A percentile compares a stretch with the other conserved stretches of the same genome.
Evolutionary conservation across 2,329 filamentous ascomycete species (phyloP).

Genomic region (Hypoxylon sp.): DNA sequence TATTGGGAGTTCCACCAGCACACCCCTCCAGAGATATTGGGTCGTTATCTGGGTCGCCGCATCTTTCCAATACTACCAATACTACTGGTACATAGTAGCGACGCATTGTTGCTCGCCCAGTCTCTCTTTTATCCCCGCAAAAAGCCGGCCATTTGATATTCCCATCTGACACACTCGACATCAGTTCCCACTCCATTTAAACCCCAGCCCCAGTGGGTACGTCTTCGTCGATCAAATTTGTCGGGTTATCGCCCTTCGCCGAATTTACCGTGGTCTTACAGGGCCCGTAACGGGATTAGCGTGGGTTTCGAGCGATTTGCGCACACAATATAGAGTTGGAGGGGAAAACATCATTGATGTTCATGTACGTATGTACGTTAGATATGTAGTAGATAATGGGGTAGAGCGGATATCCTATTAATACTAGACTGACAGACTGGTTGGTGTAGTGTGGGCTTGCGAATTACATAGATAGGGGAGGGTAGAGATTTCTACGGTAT

Average conservation of each 20-base stretch:
- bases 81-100: slow-evolving; percentile 32
- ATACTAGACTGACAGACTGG: background rate
- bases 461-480: slow-evolving; percentile 2
- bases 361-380: background rate
- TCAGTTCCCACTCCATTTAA: slow-evolving; percentile 38
- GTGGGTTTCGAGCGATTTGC: slow-evolving; percentile 9
- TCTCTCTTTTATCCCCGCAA: slow-evolving; percentile 46
- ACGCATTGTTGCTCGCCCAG: slow-evolving; percentile 32
- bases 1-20: slow-evolving; percentile 33
- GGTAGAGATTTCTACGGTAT: background rate
- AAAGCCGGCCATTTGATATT: slow-evolving; percentile 41
- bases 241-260: slow-evolving; percentile 35
- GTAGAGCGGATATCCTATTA: slow-evolving; percentile 1
- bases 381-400: background rate
- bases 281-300: slow-evolving; percentile 12
- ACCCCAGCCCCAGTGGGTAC: slow-evolving; percentile 34
- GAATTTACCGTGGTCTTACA: slow-evolving; percentile 32
- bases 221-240: slow-evolving; percentile 43
- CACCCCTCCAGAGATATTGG: slow-evolving; percentile 34
- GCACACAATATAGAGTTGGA: background rate
- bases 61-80: slow-evolving; percentile 39
- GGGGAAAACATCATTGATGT: too few species aligned
- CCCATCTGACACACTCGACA: slow-evolving; percentile 40
- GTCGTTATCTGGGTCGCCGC: slow-evolving; percentile 42
- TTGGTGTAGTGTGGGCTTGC: slow-evolving; percentile 6